Base-by-base conservation (phyloP, 2,329 filamentous ascomycete genomes). In the Sordariomycetes sp. region DNA sequence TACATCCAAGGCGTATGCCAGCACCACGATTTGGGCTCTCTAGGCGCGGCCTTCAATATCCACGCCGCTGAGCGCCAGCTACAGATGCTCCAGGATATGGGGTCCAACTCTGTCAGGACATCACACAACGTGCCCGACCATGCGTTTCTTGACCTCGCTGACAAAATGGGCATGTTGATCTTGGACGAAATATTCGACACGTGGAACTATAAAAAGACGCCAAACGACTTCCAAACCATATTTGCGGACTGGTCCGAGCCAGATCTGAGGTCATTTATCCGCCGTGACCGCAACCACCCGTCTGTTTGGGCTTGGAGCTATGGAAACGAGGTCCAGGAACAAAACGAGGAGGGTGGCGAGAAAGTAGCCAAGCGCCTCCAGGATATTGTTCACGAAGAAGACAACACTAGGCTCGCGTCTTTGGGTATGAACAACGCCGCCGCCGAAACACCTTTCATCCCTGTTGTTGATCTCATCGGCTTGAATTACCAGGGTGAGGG, bases 401-500 rank as follows among this genome's bases (percentile, higher is more conserved):
- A 74, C 35, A 42, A 58, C 0, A 70, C 67, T 0, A 57, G 68
- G 3, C 57, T 50, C 3, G 46, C 53, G 0, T 70, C 67, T 0
- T 50, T 59, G 1, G 60, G 55, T 1, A 62, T 70, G 60, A 70
- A 72, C 48, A 45, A 43, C 14, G 69, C 68, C 4, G 42, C 47
- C 2, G 52, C 68, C 0, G 49, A 51, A 21, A 30, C 47, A 24
- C 41, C 57, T 0, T 57, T 72, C 24, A 49, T 63, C 4, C 39
- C 44, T 0, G 51, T 55, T 2, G 38, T 71, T 14, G 69, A 72
- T 43, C 51, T 72, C 30, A 50, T 66, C 18, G 59, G 63, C 14
- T 46, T 73, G 6, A 74, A 74, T 50, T 75, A 74, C 48, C 70
- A 74, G 43, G 70, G 70, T 32, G 68, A 70, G 36, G 68, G 69